Evolutionary conservation across 306 rosid species (phyloP).

Genomic region (Ceratonia siliqua): DNA sequence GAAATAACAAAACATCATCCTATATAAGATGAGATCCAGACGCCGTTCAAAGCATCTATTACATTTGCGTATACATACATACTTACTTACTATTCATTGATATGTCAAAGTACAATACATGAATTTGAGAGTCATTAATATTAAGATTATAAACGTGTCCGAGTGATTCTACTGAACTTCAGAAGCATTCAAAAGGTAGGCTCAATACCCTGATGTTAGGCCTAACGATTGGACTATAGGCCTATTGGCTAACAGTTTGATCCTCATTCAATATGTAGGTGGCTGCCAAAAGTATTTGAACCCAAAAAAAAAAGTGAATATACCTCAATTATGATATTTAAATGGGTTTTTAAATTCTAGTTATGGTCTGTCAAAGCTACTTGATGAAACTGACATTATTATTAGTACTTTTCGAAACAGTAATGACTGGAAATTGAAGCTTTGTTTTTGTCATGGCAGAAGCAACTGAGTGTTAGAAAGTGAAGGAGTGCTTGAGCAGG

Average conservation of each 20-base stretch:
- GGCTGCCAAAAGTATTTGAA: slow-evolving; percentile 24
- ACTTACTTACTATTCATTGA: no score
- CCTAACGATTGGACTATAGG: slow-evolving; percentile 7
- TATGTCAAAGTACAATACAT: no score
- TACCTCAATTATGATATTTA: neutral
- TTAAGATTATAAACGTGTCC: no score
- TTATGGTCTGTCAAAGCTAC: neutral
- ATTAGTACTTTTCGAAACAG: slow-evolving; percentile 28
- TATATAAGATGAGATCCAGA: no score
- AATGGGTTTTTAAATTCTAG: neutral
- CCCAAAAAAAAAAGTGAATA: neutral
- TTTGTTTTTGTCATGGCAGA: neutral
- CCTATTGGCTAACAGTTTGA: neutral
- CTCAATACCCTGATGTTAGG: neutral
- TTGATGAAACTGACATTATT: slow-evolving; percentile 37
- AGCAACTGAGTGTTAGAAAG: neutral
- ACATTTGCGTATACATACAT: no score
- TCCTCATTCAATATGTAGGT: slow-evolving; percentile 13
- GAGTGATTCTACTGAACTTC: no score
- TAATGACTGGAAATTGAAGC: slow-evolving; percentile 10
- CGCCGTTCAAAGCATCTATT: no score
- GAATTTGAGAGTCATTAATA: no score
- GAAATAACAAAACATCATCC: no score
- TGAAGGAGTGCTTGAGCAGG: neutral
- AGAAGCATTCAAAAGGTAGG: no score